phyloP scores from a whole-genome alignment of 2,329 filamentous ascomycete species.

The Chrysoporthe puriensis region DNA sequence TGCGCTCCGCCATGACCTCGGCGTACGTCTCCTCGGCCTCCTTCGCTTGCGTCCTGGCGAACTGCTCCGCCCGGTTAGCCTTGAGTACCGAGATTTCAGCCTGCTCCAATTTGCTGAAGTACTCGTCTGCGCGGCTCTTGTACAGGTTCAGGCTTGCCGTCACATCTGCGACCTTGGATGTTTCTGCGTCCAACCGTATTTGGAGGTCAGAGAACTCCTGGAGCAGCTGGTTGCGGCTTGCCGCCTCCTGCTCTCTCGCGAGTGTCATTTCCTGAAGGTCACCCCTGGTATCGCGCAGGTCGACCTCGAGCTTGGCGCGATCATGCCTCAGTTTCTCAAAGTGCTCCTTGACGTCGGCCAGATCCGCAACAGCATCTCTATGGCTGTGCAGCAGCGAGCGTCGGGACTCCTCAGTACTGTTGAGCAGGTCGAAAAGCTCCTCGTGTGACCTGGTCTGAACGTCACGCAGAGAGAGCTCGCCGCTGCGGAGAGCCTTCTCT shows the following conservation, averaged over 20 bases:
- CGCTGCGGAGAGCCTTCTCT: conserved; percentile 83
- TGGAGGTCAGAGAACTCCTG: conserved; percentile 94
- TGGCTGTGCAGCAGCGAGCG: conserved; percentile 81
- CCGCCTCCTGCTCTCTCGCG: conserved; percentile 82
- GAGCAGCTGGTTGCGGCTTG: conserved; percentile 85
- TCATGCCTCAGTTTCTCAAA: conserved; percentile 86
- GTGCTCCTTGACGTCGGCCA: conserved; percentile 83
- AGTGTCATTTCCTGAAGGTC: conserved; percentile 81
- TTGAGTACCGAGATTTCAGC: conserved; percentile 95
- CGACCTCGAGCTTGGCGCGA: conserved; percentile 79
- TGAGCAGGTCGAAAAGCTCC: conserved; percentile 89
- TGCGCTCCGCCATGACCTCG: conserved; percentile 86
- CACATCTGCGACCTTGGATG: conserved; percentile 82
- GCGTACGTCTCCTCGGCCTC: conserved; percentile 92
- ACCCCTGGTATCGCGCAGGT: conserved; percentile 80
- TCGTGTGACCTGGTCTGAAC: conserved; percentile 93
- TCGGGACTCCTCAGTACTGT: conserved; percentile 88
- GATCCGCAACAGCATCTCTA: conserved; percentile 81
- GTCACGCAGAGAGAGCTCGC: conserved; percentile 86
- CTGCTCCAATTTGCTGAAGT: conserved; percentile 96
- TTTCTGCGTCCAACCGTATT: conserved; percentile 87
- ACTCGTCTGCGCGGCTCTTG: conserved; percentile 90
- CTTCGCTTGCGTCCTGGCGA: conserved; percentile 84
- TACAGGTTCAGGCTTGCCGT: conserved; percentile 84
- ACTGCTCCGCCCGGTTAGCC: conserved; percentile 87